phyloP scores from a whole-genome alignment of 768 basidiomycete species.

The Kwoniella newhampshirensis region DNA sequence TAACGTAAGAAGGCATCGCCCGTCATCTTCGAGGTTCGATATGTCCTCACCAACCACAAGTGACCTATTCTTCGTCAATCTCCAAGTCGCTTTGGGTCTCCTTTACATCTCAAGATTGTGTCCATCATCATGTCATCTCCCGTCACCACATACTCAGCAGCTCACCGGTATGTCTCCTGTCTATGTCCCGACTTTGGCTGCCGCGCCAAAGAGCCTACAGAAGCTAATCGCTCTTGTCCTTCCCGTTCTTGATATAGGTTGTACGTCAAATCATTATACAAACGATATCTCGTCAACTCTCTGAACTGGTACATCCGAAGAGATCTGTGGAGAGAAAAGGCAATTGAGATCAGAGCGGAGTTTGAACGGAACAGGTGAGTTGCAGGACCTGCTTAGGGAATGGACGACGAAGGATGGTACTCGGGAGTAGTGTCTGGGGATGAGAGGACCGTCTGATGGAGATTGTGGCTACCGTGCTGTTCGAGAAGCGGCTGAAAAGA shows the following conservation, averaged over 20 bases:
- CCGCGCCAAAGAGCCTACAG: background rate
- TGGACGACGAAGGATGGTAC: too few species aligned
- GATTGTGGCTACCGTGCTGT: too few species aligned
- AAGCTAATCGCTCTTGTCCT: background rate
- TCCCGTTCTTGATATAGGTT: conserved; percentile 54
- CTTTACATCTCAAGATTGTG: background rate
- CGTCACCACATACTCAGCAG: conserved; percentile 29
- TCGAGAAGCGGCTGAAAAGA: too few species aligned
- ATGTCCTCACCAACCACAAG: background rate
- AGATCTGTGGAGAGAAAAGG: conserved; percentile 80
- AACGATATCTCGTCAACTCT: conserved; percentile 77
- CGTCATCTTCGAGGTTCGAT: background rate
- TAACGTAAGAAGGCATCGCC: background rate
- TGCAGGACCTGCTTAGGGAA: too few species aligned
- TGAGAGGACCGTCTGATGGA: too few species aligned
- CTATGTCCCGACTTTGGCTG: background rate
- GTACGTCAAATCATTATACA: conserved; percentile 90
- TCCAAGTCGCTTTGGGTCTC: background rate
- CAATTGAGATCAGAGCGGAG: conserved; percentile 81
- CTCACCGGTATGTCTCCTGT: conserved; percentile 38
- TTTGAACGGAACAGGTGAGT: conserved; percentile 88
- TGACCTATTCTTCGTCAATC: background rate
- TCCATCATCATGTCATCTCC: conserved; percentile 13
- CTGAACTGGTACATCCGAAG: conserved; percentile 86
- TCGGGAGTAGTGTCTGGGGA: too few species aligned